Evolutionary conservation across 257 asterid species (phyloP), one percentile per base, ranked within the genome.

Genomic region (Salvia miltiorrhiza): DNA sequence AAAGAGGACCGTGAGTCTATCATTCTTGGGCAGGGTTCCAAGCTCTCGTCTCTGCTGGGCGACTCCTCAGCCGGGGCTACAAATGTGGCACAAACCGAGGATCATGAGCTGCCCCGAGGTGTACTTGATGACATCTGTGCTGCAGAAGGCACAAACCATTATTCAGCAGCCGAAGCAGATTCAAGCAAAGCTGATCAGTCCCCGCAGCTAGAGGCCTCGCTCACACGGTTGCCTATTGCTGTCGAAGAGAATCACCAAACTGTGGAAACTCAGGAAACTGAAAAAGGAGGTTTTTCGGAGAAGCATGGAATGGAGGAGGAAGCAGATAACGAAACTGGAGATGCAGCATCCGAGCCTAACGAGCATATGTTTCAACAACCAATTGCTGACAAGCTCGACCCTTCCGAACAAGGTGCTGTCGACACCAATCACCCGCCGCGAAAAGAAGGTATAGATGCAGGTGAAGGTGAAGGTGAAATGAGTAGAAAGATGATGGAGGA

Each of bases 401-500:
- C 62, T 59, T n/a, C 20, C 20, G 48, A 7, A 32, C 70, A 40
- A 65, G 50, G 2, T 2, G 23, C 4, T 45, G 20, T 17, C 28
- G 53, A 19, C 14, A 45, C 33, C 7, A 7, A 58, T 20, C 30
- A 16, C 5, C 61, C 39, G 8, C 13, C n/a, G 26, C 21, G 6
- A 9, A 37, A 49, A 14, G 68, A 73, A 59, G 17, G 4, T 16
- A n/a, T 41, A 16, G 52, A 35, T 9, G 48, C 10, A 26, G 20
- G 19, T 20, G 61, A 11, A 41, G 68, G 45, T 23, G 49, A 59
- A 35, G 24, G 17, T 19, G 78, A 69, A 4, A 14, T 70, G 59
- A 56, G 79, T 19, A 59, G 65, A 73, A 84, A 73, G 52, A 73
- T 83, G 78, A 37, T 84, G 2, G 89, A 83, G 56, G 97, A 89